Evolutionary conservation across 371 early-diverging fungal genomes (phyloP).

Genomic region (Actinomortierella wolfii): DNA sequence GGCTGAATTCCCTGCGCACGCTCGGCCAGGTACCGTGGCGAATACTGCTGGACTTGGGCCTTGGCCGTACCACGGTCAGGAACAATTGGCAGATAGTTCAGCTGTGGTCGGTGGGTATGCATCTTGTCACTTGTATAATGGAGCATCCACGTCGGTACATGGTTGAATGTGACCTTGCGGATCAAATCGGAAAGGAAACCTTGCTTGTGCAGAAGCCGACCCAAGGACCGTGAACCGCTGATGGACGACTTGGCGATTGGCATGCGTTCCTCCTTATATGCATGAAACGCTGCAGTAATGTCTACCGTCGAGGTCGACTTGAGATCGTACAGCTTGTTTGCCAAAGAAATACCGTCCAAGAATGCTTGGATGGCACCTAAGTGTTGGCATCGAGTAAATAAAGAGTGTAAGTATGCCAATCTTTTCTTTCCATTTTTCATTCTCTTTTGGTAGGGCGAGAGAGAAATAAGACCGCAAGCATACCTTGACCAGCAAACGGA

Average conservation of each 20-base stretch:
- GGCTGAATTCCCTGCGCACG: not conserved
- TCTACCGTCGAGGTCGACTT: conserved; percentile 14
- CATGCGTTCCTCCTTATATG: conserved; percentile 14
- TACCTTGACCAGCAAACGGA: conserved; percentile 35
- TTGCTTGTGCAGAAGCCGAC: conserved; percentile 17
- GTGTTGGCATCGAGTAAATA: too few species aligned
- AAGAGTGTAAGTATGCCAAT: too few species aligned
- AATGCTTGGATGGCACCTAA: conserved; percentile 37
- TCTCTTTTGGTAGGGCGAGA: too few species aligned
- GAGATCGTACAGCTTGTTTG: conserved; percentile 38
- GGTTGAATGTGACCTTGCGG: conserved; percentile 30
- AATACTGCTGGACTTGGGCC: conserved; percentile 27
- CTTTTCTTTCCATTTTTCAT: too few species aligned
- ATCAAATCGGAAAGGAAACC: conserved; percentile 21
- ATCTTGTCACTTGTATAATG: conserved; percentile 21
- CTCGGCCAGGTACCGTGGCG: conserved; percentile 19
- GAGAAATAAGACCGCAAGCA: too few species aligned
- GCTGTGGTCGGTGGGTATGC: conserved; percentile 33
- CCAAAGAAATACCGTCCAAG: conserved; percentile 25
- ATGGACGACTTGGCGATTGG: conserved; percentile 20
- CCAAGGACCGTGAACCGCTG: conserved; percentile 21
- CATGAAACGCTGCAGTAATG: conserved; percentile 28
- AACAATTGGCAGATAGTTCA: conserved; percentile 31
- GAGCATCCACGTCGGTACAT: conserved; percentile 28
- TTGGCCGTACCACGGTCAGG: conserved; percentile 29